phyloP scores from a whole-genome alignment of 2,329 filamentous ascomycete species.

The Fonsecaea pedrosoi region DNA sequence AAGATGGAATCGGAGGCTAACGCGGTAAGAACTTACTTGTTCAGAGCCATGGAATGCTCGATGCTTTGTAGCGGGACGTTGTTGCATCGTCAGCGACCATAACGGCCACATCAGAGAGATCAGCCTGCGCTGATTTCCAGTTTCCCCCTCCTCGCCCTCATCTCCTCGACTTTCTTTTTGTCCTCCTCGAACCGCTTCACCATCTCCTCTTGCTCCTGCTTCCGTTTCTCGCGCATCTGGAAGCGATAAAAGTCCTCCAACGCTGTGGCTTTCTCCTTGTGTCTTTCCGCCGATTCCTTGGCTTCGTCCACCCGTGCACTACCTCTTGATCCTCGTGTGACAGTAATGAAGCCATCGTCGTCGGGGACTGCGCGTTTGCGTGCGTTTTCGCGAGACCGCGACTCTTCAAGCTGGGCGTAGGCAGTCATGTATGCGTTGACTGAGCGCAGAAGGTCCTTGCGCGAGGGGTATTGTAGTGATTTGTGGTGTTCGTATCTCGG shows the following conservation, averaged over 20 bases:
- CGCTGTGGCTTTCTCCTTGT: slow-evolving; percentile 68
- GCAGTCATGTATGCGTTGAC: slow-evolving; percentile 86
- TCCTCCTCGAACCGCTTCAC: slow-evolving; percentile 78
- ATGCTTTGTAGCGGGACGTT: background rate
- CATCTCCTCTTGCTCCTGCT: slow-evolving; percentile 73
- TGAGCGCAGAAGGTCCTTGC: slow-evolving; percentile 68
- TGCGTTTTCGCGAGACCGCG: slow-evolving; percentile 67
- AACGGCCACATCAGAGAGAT: background rate
- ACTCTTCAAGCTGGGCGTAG: slow-evolving; percentile 73
- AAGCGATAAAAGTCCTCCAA: slow-evolving; percentile 81
- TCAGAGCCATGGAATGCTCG: background rate
- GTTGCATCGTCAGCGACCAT: slow-evolving; percentile 2
- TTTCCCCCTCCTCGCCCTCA: slow-evolving; percentile 71
- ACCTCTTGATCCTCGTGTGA: slow-evolving; percentile 76
- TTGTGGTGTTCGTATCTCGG: slow-evolving; percentile 68
- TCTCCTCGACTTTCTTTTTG: slow-evolving; percentile 71
- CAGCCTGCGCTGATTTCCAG: slow-evolving; percentile 51
- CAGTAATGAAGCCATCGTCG: slow-evolving; percentile 94
- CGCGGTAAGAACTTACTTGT: background rate
- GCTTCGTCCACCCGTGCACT: slow-evolving; percentile 76
- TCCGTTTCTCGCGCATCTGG: slow-evolving; percentile 79
- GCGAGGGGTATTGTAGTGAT: slow-evolving; percentile 72
- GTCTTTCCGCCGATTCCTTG: slow-evolving; percentile 63
- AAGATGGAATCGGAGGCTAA: background rate
- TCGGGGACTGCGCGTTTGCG: slow-evolving; percentile 79